phyloP scores from a whole-genome alignment of 2,329 filamentous ascomycete genomes.

The Fusarium nurragi region DNA sequence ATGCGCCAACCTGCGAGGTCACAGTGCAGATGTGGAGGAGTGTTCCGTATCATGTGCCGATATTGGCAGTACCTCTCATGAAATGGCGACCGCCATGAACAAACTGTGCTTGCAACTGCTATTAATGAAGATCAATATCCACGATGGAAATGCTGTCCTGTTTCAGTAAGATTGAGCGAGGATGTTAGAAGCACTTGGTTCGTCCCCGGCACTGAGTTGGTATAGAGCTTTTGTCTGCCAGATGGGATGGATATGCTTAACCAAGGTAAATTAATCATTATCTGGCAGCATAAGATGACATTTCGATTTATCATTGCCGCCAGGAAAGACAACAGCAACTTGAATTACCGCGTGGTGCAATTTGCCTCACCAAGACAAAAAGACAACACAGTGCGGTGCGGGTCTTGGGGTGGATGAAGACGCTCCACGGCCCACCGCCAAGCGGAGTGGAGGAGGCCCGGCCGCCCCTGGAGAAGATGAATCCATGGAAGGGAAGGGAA shows the following conservation, averaged over 20 bases:
- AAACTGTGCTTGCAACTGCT: constrained; percentile 16
- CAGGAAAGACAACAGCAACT: constrained; percentile 19
- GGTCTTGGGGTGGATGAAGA: constrained; percentile 10
- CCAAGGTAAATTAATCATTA: constrained; percentile 22
- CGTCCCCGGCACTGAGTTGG: background rate
- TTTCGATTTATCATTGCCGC: constrained; percentile 15
- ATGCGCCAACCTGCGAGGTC: constrained; percentile 18
- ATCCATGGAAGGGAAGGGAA: constrained; percentile 9
- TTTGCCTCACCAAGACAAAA: constrained; percentile 26
- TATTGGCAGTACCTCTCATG: constrained; percentile 21
- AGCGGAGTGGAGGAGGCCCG: constrained; percentile 26
- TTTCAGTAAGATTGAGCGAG: constrained; percentile 35
- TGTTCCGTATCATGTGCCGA: constrained; percentile 25
- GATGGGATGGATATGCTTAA: constrained; percentile 15
- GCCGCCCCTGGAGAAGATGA: constrained; percentile 22
- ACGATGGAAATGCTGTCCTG: constrained; percentile 25
- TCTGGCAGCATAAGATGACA: constrained; percentile 20
- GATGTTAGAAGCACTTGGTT: constrained; percentile 10
- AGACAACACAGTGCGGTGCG: constrained; percentile 36
- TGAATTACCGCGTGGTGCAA: constrained; percentile 25
- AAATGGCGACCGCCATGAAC: constrained; percentile 36
- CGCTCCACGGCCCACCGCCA: constrained; percentile 12
- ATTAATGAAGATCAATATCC: constrained; percentile 37
- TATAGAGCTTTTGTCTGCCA: background rate
- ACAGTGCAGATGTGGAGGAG: constrained; percentile 30